Base-by-base conservation (phyloP, 1,139 yeast species). In the Suhomyces guaymorum region DNA sequence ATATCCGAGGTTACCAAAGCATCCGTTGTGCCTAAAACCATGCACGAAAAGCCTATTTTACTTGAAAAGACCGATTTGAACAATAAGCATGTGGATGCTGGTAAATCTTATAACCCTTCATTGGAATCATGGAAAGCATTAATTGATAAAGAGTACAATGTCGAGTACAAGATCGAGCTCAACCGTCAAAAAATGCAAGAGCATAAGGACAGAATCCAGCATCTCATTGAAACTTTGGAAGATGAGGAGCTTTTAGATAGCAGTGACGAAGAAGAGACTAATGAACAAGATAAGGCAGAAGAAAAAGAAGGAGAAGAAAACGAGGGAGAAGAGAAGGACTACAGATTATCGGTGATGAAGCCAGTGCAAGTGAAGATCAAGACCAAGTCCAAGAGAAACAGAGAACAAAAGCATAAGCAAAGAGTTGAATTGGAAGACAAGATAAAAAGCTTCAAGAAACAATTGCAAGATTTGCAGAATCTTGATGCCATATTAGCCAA, bases 41-140 rank as follows among this genome's bases (percentile, higher is more conserved):
- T 84, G 42, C 66, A 62, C 26, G 61, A 64, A 32, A 66, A 66
- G 2, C 88, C 96, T 1, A 59, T 80, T 18, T 51, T 62, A 46
- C 69, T 73, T 15, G 59, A 70, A 5, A 80, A 77, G 15, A 62
- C 54, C 6, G 59, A 51, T 19, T 38, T 44, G 31, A 46, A 37
- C 15, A 34, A 37, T 9, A 52, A 58, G 24, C 42, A 80, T 5
- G 88, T 92, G 13, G 83, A 82, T 50, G 92, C 82, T 2, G 98
- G 98, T 36, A 85, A 85, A 58, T 90, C 97, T 3, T 92, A 92
- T 56, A 92, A 92, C 56, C 98, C 98, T 22, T 76, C 94, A 10
- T 68, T 83, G 45, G 85, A 82, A 41, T 79, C 87, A 22, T 92
- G 98, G 98, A 78, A 80, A 51, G 66, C 64, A 19, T 70, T 90